These are phyloP conservation scores for Chlorella vulgaris DNA, from an alignment of 139 green algal species.

Conservation along the genomic window DNA sequence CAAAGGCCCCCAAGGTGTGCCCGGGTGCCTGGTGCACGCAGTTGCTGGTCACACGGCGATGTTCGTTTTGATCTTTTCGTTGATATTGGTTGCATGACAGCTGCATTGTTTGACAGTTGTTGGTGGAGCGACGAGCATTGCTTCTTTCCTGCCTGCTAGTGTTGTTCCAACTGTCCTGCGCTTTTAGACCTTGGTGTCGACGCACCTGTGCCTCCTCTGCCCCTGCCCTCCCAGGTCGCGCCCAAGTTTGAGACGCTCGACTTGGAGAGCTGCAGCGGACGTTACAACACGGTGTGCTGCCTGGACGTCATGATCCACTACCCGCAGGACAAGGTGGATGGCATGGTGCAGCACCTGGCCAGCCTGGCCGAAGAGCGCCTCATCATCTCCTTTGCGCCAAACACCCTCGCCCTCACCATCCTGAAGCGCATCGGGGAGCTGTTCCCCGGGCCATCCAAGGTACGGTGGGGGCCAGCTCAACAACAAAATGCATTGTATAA, in stretches of 20 bases:
- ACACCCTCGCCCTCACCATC: conserved; percentile 78
- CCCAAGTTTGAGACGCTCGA: conserved; percentile 92
- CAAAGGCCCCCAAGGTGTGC: conserved; percentile 31
- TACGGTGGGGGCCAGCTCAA: background rate
- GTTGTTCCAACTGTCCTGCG: no score
- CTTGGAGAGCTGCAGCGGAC: conserved; percentile 83
- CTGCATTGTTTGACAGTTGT: no score
- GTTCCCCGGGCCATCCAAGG: conserved; percentile 87
- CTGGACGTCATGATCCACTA: conserved; percentile 99
- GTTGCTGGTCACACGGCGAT: no score
- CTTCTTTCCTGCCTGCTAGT: background rate
- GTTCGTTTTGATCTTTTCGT: no score
- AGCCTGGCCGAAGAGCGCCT: conserved; percentile 82
- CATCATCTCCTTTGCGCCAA: conserved; percentile 97
- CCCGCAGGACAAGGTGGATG: conserved; percentile 93
- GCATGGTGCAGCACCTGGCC: conserved; percentile 94
- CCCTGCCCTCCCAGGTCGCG: no score
- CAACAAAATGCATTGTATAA: background rate
- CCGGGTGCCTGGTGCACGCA: background rate
- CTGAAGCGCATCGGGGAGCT: conserved; percentile 97
- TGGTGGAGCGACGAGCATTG: no score
- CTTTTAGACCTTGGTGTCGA: no score
- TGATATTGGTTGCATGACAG: background rate
- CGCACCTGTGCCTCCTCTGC: no score
- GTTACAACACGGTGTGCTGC: conserved; percentile 95